Evolutionary conservation across 2,329 filamentous ascomycete genomes (phyloP).

Genomic region (Chrysosphaeria jannelii): DNA sequence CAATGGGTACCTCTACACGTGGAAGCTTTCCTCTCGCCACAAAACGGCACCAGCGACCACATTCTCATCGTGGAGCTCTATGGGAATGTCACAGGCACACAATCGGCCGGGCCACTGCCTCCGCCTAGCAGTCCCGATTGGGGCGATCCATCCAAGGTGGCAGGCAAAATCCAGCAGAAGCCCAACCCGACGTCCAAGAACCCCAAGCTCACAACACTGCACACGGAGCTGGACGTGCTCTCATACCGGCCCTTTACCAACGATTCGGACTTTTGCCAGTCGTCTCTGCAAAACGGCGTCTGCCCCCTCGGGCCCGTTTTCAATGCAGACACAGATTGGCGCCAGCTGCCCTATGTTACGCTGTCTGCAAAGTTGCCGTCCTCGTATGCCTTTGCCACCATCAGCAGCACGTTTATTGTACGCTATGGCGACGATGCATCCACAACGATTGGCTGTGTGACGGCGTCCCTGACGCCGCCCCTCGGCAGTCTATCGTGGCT

Average conservation of each 20-base stretch:
- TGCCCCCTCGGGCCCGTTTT: conserved; percentile 60
- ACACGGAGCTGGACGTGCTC: conserved; percentile 40
- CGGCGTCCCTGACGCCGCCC: conserved; percentile 56
- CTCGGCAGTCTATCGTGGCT: conserved; percentile 40
- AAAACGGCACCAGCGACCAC: conserved; percentile 21
- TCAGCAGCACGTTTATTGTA: conserved; percentile 42
- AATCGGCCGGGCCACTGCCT: conserved; percentile 25
- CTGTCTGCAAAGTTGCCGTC: conserved; percentile 46
- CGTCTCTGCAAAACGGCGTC: conserved; percentile 22
- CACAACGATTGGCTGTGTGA: conserved; percentile 48
- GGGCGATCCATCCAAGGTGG: conserved; percentile 24
- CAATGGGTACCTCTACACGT: conserved; percentile 57
- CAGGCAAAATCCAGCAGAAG: conserved; percentile 49
- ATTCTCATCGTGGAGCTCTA: conserved; percentile 53
- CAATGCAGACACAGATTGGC: conserved; percentile 9
- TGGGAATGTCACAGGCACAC: conserved; percentile 65
- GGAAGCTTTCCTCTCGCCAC: conserved; percentile 36
- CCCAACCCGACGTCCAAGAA: conserved; percentile 15
- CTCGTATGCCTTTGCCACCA: conserved; percentile 64
- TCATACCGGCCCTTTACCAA: conserved; percentile 39
- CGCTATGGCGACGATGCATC: conserved; percentile 37
- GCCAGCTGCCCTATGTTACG: conserved; percentile 38
- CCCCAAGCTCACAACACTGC: conserved; percentile 41
- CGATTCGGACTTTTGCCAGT: conserved; percentile 32
- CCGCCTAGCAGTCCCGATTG: conserved; percentile 25